Percentiles rank a stretch among this genome's conserved stretches.
These are phyloP conservation scores for Thermothielavioides terrestris DNA, from an alignment of 495 filamentous ascomycete species.

Conservation along the genomic window DNA sequence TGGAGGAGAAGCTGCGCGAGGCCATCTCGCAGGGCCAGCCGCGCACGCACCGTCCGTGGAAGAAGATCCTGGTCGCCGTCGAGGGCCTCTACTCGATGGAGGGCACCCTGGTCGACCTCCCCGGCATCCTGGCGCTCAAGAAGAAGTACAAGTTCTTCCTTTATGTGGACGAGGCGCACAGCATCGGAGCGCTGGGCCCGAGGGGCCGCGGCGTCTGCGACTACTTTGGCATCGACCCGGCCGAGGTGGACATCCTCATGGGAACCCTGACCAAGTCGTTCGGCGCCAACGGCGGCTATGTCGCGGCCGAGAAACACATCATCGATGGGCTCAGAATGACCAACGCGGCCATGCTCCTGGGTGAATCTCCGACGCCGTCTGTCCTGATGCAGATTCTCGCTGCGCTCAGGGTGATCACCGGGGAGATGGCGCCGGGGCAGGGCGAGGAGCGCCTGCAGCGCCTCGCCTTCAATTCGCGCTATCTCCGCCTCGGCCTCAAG, in stretches of 20 bases:
- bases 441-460: slow-evolving; percentile 93
- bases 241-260: slow-evolving; percentile 93
- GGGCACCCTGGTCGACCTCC: slow-evolving; percentile 94
- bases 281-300: slow-evolving; percentile 93
- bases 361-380: slow-evolving; percentile 78
- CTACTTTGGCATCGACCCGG: slow-evolving; percentile 84
- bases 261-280: slow-evolving; percentile 97
- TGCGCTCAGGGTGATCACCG: slow-evolving; percentile 76
- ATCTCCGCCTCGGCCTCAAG: slow-evolving; percentile 93
- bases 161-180: slow-evolving; percentile 95
- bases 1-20: slow-evolving; percentile 79
- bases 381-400: slow-evolving; percentile 82
- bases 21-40: slow-evolving; percentile 93
- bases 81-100: slow-evolving; percentile 99
- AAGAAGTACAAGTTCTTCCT: slow-evolving; percentile 93
- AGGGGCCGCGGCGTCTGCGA: slow-evolving; percentile 89
- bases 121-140: slow-evolving; percentile 75
- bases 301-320: slow-evolving; percentile 82
- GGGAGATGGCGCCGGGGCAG: slow-evolving; percentile 80
- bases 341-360: slow-evolving; percentile 80
- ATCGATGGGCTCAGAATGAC: slow-evolving; percentile 81
- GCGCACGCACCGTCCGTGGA: slow-evolving; percentile 94
- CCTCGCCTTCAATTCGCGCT: slow-evolving; percentile 96
- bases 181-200: slow-evolving; percentile 86
- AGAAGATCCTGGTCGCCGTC: slow-evolving; percentile 94